A percentile compares a stretch with the other conserved stretches of the same genome.
Conservation (phyloP, 2,329 filamentous ascomycete genomes). For the Talaromyces sp. region DNA sequence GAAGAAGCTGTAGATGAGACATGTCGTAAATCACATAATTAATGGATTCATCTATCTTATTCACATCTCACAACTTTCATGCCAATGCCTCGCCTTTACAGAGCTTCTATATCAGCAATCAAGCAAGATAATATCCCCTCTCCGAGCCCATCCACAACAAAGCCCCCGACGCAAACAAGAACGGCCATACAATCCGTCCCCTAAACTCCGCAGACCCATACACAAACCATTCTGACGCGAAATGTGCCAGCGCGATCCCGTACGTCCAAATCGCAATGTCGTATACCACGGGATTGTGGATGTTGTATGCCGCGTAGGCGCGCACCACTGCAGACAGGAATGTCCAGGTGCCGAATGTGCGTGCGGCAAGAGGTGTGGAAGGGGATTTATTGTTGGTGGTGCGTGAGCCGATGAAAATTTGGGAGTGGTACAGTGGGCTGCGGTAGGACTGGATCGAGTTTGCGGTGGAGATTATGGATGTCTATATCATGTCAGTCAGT, state of each 20-base stretch:
- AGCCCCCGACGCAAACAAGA: constrained; percentile 54
- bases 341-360: constrained; percentile 86
- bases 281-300: constrained; percentile 69
- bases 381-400: constrained; percentile 49
- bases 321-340: constrained; percentile 72
- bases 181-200: constrained; percentile 56
- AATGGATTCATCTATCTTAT: not conserved
- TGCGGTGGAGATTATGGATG: constrained; percentile 74
- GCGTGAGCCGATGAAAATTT: constrained; percentile 66
- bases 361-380: constrained; percentile 70
- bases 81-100: not conserved
- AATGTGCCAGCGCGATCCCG: constrained; percentile 72
- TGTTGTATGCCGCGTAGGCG: constrained; percentile 79
- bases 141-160: constrained; percentile 64
- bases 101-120: not conserved
- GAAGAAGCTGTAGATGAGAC: constrained; percentile 48
- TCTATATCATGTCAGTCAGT: constrained; percentile 47
- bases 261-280: constrained; percentile 80
- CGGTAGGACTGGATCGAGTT: constrained; percentile 83
- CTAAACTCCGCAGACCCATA: constrained; percentile 71
- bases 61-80: not conserved
- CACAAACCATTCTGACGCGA: constrained; percentile 73
- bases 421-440: constrained; percentile 76
- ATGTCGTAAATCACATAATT: not conserved
- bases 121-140: constrained; percentile 31